Conservation (phyloP, 2,329 filamentous ascomycete species). For the Monilinia aucupariae region DNA sequence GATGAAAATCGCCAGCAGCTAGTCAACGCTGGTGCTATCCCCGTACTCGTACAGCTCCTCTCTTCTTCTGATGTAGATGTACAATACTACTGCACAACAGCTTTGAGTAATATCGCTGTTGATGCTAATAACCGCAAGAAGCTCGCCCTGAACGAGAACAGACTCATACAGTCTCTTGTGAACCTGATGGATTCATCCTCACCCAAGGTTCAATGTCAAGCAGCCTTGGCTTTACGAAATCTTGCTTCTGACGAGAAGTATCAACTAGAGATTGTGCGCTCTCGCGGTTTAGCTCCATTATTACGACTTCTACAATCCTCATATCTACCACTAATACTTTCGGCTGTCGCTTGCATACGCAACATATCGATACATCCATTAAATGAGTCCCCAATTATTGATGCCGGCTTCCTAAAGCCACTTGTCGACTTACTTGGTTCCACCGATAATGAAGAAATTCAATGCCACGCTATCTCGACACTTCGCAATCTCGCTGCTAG, state of each 20-base stretch:
- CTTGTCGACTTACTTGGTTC: slow-evolving; percentile 90
- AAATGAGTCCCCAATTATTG: slow-evolving; percentile 98
- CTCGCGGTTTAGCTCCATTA: slow-evolving; percentile 77
- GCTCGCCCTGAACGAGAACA: slow-evolving; percentile 82
- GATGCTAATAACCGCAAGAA: slow-evolving; percentile 87
- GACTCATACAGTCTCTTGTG: slow-evolving; percentile 88
- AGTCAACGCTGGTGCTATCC: slow-evolving; percentile 95
- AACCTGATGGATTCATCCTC: slow-evolving; percentile 97
- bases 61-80: slow-evolving; percentile 93
- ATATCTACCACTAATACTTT: slow-evolving; percentile 91
- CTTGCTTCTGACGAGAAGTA: slow-evolving; percentile 98
- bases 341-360: slow-evolving; percentile 93
- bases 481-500: slow-evolving; percentile 92
- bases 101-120: slow-evolving; percentile 96
- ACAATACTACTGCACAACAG: slow-evolving; percentile 98
- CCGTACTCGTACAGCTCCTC: slow-evolving; percentile 89
- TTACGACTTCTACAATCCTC: slow-evolving; percentile 89
- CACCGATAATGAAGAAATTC: slow-evolving; percentile 97
- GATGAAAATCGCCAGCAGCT: slow-evolving; percentile 98
- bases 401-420: slow-evolving; percentile 90
- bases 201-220: slow-evolving; percentile 96
- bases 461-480: slow-evolving; percentile 97
- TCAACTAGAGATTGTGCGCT: slow-evolving; percentile 92
- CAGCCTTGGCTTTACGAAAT: slow-evolving; percentile 87
- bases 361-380: slow-evolving; percentile 98